A percentile compares a stretch with the other conserved stretches of the same genome.
Evolutionary conservation across 805 yeast genomes (phyloP).

Genomic region (Danielia reshetovae): DNA sequence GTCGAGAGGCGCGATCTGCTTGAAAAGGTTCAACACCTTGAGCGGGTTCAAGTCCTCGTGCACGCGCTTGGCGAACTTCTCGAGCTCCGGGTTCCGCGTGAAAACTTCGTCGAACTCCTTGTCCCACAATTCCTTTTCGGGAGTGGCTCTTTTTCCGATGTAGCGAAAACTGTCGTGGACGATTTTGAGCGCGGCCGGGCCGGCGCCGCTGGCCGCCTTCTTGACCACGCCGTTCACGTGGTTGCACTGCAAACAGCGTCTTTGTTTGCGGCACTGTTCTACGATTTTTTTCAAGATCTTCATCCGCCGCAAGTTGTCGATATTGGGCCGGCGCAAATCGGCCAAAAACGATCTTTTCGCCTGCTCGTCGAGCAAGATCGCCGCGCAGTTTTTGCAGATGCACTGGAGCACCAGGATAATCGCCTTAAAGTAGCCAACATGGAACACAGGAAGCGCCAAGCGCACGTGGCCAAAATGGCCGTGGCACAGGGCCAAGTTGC

Average conservation of each 20-base stretch:
- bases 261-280: constrained; percentile 93
- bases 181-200: constrained; percentile 90
- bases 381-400: constrained; percentile 86
- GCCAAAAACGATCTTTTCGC: constrained; percentile 62
- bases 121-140: constrained; percentile 85
- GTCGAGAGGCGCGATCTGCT: constrained; percentile 79
- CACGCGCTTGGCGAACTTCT: constrained; percentile 79
- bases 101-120: constrained; percentile 76
- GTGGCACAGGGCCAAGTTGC: constrained; percentile 88
- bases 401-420: constrained; percentile 84
- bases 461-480: constrained; percentile 97
- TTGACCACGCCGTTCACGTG: constrained; percentile 95
- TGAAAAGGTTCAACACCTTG: constrained; percentile 81
- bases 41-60: constrained; percentile 93
- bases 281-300: constrained; percentile 72
- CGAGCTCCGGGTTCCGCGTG: constrained; percentile 78
- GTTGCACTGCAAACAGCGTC: constrained; percentile 85
- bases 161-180: constrained; percentile 95
- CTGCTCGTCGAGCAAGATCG: constrained; percentile 68
- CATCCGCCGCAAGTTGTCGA: constrained; percentile 92
- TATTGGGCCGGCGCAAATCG: constrained; percentile 84
- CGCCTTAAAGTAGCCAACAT: constrained; percentile 93
- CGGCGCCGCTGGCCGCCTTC: constrained; percentile 88
- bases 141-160: constrained; percentile 85
- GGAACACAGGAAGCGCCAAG: constrained; percentile 93